Percentiles rank a stretch among this genome's conserved stretches.
These are phyloP conservation scores for Penicillium cosmopolitanum DNA, from an alignment of 495 filamentous ascomycete genomes.

Conservation along the genomic window DNA sequence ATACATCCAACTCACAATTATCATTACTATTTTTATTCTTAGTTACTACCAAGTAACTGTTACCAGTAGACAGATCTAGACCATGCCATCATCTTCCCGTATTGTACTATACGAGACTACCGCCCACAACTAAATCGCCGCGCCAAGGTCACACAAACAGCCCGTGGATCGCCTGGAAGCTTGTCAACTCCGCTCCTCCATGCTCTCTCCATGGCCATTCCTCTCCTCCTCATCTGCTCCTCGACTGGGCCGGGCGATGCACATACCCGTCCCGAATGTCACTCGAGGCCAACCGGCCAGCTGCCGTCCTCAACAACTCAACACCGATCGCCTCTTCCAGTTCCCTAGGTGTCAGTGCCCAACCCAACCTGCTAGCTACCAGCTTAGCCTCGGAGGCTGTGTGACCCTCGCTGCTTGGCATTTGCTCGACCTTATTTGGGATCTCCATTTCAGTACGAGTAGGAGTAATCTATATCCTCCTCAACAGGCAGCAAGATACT, in stretches of 20 bases:
- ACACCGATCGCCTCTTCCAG: not conserved
- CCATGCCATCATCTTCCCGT: too few relatives aligned
- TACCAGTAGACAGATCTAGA: too few relatives aligned
- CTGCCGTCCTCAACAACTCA: not conserved
- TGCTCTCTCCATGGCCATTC: not conserved
- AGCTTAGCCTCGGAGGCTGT: conserved; percentile 1
- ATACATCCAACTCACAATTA: too few relatives aligned
- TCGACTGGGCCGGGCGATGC: not conserved
- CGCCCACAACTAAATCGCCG: not conserved
- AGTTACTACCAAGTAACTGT: too few relatives aligned
- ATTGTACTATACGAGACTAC: too few relatives aligned
- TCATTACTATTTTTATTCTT: too few relatives aligned
- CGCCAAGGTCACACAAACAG: not conserved
- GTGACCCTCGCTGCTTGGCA: conserved; percentile 10
- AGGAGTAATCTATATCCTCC: too few relatives aligned
- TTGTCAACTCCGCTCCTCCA: not conserved
- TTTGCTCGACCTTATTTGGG: not conserved
- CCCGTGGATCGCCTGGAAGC: not conserved
- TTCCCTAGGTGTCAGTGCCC: not conserved
- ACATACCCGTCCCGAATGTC: conserved; percentile 2
- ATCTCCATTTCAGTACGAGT: not conserved
- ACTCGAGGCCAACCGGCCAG: not conserved
- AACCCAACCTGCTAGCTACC: not conserved
- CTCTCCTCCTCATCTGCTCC: not conserved
- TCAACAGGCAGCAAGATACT: conserved; percentile 1